Evolutionary conservation across 2,329 filamentous ascomycete species (phyloP).

Genomic region (Monilinia polystroma): DNA sequence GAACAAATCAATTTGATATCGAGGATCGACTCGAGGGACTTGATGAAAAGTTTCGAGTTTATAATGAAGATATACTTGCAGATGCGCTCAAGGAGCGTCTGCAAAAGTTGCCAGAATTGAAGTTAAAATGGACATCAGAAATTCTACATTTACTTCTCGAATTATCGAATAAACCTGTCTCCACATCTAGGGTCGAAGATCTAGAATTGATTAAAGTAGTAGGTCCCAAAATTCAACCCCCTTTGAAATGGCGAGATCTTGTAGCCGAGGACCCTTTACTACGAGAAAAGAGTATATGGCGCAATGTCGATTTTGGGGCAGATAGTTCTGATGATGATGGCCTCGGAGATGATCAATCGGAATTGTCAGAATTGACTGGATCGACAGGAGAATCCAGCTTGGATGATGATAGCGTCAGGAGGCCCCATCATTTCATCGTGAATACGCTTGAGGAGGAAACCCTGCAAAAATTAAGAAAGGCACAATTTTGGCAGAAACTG

Average conservation of each 20-base stretch:
- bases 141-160: constrained; percentile 74
- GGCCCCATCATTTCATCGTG: constrained; percentile 40
- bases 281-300: constrained; percentile 67
- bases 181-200: constrained; percentile 64
- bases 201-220: constrained; percentile 55
- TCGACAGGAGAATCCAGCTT: constrained; percentile 39
- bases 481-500: constrained; percentile 50
- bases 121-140: constrained; percentile 72
- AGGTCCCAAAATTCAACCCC: constrained; percentile 46
- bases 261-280: constrained; percentile 73
- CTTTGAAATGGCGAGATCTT: constrained; percentile 77
- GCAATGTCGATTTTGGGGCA: constrained; percentile 62
- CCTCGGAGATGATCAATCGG: constrained; percentile 40
- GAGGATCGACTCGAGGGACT: constrained; percentile 65
- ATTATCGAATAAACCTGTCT: constrained; percentile 76
- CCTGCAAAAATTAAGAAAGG: constrained; percentile 44
- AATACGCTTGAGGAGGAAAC: constrained; percentile 37
- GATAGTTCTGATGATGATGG: constrained; percentile 58
- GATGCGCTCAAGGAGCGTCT: constrained; percentile 63
- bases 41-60: constrained; percentile 81
- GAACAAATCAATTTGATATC: constrained; percentile 76
- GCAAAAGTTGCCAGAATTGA: constrained; percentile 53
- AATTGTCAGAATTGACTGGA: constrained; percentile 40
- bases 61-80: constrained; percentile 76
- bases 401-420: constrained; percentile 34